Percentiles rank a stretch among this genome's conserved stretches.
These are phyloP conservation scores for Aureobasidium vineae DNA, from an alignment of 2,329 filamentous ascomycete species.

Conservation along the genomic window DNA sequence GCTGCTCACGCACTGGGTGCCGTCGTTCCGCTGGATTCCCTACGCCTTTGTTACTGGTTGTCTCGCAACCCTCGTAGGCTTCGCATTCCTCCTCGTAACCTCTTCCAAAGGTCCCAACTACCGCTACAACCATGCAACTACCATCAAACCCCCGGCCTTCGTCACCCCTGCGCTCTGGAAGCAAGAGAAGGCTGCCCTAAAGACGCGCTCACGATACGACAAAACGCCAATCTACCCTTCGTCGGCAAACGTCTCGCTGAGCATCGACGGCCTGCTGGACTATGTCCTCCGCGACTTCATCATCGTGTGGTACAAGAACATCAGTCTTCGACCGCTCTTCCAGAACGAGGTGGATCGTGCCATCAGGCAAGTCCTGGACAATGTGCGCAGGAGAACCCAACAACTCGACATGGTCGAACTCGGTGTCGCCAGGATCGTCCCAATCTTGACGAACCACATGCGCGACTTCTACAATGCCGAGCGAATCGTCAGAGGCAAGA, in stretches of 20 bases:
- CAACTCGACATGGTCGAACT: conserved; percentile 81
- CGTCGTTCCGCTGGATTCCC: conserved; percentile 76
- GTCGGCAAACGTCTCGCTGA: conserved; percentile 73
- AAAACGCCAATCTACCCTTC: conserved; percentile 69
- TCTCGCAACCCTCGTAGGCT: conserved; percentile 53
- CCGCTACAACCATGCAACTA: conserved; percentile 52
- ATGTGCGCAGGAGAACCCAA: conserved; percentile 68
- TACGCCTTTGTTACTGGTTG: conserved; percentile 77
- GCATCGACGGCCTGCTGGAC: conserved; percentile 74
- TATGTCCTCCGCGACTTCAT: conserved; percentile 81
- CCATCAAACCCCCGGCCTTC: conserved; percentile 32
- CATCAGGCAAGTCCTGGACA: conserved; percentile 69
- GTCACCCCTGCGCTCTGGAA: conserved; percentile 57
- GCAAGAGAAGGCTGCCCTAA: conserved; percentile 65
- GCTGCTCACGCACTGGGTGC: conserved; percentile 77
- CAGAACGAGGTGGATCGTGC: conserved; percentile 81
- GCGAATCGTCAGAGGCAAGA: conserved; percentile 77
- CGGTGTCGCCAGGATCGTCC: conserved; percentile 76
- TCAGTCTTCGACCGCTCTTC: conserved; percentile 78
- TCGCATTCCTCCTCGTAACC: conserved; percentile 60
- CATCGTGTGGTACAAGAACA: conserved; percentile 80
- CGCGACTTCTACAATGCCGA: conserved; percentile 91
- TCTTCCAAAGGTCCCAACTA: conserved; percentile 61
- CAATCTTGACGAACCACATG: conserved; percentile 83
- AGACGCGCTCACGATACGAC: conserved; percentile 64